Evolutionary conservation across 176 grass and related monocot species (phyloP), one percentile per base, ranked within the genome.

Genomic region (Carex pumila): DNA sequence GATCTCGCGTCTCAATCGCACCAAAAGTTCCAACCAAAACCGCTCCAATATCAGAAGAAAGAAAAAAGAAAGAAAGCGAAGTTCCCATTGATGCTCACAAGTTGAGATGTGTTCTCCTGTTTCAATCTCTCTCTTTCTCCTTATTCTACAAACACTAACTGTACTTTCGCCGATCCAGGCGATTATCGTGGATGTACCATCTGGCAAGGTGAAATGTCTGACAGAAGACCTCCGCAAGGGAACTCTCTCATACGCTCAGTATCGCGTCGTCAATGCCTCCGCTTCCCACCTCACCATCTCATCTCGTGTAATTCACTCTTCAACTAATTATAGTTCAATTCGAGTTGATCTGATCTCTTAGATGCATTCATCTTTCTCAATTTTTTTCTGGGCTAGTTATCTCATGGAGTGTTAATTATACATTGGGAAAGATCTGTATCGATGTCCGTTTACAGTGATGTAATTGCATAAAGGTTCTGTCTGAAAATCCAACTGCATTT

Each of bases 101-200:
- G 34, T 32, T 19, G 17, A 3, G 65, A 90, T 87, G 85, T 21
- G 54, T n/a, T 45, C 66, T 6, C 14, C 5, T 9, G 34, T 77
- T 66, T 50, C 59, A 25, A 32, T 83, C 21, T 18, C 31, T 43
- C 68, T 71, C 66, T 34, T 64, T 71, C 49, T 86, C 67, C 34
- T 89, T 6, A 2, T 43, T 71, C 67, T 71, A 71, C 67, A 10
- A 70, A 19, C 7, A 63, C 58, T 69, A 9, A 54, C 19, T 10
- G 57, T 36, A 57, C 43, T 60, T 18, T 52, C 60, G 61, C 57
- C 52, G 30, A 83, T 85, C 37, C 18, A 65, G 10, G 84, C 91
- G 9, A 78, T 90, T 22, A 83, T 93, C 54, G 71, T 93, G 3
- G 84, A 89, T 45, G 66, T 93, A 72, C 84, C 88, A 9, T 93